Evolutionary conservation across 257 asterid genomes (phyloP).

Genomic region (Apocynum venetum): DNA sequence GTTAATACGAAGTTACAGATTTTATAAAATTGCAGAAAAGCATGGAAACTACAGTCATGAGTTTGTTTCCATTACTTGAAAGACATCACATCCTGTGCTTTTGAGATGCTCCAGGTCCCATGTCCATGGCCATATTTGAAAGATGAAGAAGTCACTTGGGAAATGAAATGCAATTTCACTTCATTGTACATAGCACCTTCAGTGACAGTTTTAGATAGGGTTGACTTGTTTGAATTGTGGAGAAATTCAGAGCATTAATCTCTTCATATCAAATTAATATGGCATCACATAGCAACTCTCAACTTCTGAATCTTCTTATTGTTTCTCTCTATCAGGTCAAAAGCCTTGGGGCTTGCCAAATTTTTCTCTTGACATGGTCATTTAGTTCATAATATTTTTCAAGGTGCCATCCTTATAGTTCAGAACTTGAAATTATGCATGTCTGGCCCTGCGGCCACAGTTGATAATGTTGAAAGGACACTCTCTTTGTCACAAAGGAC

Average conservation of each 20-base stretch:
- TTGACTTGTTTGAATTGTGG: too few species aligned
- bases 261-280: not conserved
- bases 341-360: not conserved
- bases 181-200: not conserved
- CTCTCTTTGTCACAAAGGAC: constrained; percentile 57
- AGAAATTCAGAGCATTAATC: not conserved
- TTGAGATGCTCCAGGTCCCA: not conserved
- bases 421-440: constrained; percentile 65
- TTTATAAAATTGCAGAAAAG: not conserved
- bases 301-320: not conserved
- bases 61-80: not conserved
- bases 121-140: not conserved
- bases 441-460: constrained; percentile 82
- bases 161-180: not conserved
- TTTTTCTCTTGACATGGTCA: constrained; percentile 4
- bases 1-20: not conserved
- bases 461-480: constrained; percentile 41
- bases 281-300: not conserved
- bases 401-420: constrained; percentile 25
- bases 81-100: not conserved
- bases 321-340: constrained; percentile 10
- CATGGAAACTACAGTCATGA: not conserved
- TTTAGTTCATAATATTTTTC: constrained; percentile 28
- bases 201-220: not conserved
- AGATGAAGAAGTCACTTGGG: not conserved